Evolutionary conservation across 371 early-diverging fungal genomes (phyloP).

Genomic region (Furculomyces boomerangus): DNA sequence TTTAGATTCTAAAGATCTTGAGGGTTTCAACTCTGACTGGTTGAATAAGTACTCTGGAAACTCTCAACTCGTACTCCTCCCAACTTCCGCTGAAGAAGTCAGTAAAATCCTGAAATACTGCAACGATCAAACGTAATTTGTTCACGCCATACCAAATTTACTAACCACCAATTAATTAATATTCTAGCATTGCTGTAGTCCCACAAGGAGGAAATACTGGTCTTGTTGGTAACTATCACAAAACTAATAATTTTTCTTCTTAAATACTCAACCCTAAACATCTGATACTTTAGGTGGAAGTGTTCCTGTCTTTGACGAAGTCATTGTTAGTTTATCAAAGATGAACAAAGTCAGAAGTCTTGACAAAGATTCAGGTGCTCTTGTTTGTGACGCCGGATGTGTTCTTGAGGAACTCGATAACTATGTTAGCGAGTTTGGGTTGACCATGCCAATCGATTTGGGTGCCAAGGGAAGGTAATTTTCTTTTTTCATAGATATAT

Average conservation of each 20-base stretch:
- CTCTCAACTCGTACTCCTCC: slow-evolving; percentile 65
- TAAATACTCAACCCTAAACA: not conserved
- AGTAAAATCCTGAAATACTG: slow-evolving; percentile 73
- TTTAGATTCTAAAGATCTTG: slow-evolving; percentile 18
- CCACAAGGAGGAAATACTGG: slow-evolving; percentile 98
- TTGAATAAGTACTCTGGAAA: slow-evolving; percentile 76
- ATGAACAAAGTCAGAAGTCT: slow-evolving; percentile 62
- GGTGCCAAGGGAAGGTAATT: slow-evolving; percentile 62
- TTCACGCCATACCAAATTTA: not conserved
- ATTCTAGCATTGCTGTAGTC: slow-evolving; percentile 60
- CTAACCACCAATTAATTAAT: not conserved
- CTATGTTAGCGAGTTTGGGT: slow-evolving; percentile 52
- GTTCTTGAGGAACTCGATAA: slow-evolving; percentile 69
- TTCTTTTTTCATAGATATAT: not conserved
- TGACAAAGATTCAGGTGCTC: slow-evolving; percentile 65
- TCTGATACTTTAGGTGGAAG: slow-evolving; percentile 36
- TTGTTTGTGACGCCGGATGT: slow-evolving; percentile 76
- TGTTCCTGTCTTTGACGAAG: slow-evolving; percentile 88
- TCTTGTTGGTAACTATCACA: slow-evolving; percentile 30
- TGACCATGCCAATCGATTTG: slow-evolving; percentile 81
- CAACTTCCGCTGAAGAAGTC: slow-evolving; percentile 72
- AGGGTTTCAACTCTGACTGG: slow-evolving; percentile 74
- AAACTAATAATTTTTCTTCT: not conserved
- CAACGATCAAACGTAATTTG: slow-evolving; percentile 25
- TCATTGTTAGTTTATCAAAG: slow-evolving; percentile 52